Evolutionary conservation across 2,329 filamentous ascomycete genomes (phyloP), one percentile per base, ranked within the genome.

Genomic region (Aspergillus fijiensis): DNA sequence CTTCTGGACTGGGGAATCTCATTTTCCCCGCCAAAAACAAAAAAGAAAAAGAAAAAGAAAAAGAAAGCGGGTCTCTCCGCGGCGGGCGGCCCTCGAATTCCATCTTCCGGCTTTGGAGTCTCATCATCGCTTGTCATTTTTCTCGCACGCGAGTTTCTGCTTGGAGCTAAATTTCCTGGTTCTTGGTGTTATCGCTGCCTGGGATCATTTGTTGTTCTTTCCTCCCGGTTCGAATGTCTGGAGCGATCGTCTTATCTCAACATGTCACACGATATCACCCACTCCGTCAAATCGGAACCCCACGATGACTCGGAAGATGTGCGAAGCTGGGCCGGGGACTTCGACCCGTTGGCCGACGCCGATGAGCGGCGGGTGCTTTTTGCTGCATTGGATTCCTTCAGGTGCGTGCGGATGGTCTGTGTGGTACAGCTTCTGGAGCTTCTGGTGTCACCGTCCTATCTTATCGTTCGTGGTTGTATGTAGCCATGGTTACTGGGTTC

Each of bases 381-480:
- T 74, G 88, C 87, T 54, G 89, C 92, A 2, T 78, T 98, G 56
- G 92, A 96, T 79, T 97, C 94, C 11, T 98, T 95, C 76, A 84
- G 88, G 92, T 96, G 81, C 77, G 89, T 83, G 42, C 16, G 42
- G 21, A 39, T 35, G 19, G 33, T 14, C 33, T 31, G 39, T 29
- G 50, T 21, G 19, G 23, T 45, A 52, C n/a, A 27, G 33, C 27
- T 19, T 48, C 29, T 55, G n/a, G 35, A 59, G 49, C 16, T 16
- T n/a, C 39, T 16, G 39, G 39, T 42, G 39, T 42, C 39, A 42
- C 39, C 39, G 16, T 42, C 39, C 6, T 16, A 42, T 49, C 19
- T 52, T 27, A 19, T 27, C 51, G n/a, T 45, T 25, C 6, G 42
- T 49, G 42, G 35, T 19, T 49, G 48, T 19, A 50, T 27, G 49